Percentiles rank a stretch among this genome's conserved stretches.
Conservation (phyloP, 306 rosid species). For the Prunus campanulata region DNA sequence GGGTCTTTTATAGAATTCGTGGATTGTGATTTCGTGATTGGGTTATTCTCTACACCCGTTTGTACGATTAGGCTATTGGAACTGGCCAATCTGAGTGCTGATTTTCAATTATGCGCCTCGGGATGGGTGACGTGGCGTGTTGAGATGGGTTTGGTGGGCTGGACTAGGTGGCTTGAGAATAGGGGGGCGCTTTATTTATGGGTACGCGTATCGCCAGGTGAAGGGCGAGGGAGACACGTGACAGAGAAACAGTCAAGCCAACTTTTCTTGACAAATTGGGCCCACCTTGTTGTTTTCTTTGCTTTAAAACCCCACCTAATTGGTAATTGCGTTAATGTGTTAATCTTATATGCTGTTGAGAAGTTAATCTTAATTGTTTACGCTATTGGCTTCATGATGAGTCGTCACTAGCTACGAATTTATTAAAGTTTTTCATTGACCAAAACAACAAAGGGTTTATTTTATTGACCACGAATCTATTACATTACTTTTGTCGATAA, state of each 20-base stretch:
- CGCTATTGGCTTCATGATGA: slow-evolving; percentile 5
- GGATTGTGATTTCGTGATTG: neutral
- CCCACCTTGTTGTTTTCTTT: neutral
- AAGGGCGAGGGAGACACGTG: neutral
- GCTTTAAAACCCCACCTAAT: neutral
- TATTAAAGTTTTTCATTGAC: neutral
- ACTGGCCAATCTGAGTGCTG: slow-evolving; percentile 3
- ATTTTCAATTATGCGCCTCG: neutral
- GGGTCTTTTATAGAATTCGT: neutral
- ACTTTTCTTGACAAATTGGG: slow-evolving; percentile 10
- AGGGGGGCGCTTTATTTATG: neutral
- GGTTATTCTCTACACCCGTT: neutral
- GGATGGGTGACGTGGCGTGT: slow-evolving; percentile 14
- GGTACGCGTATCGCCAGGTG: neutral
- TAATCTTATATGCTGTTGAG: neutral
- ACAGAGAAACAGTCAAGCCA: slow-evolving; percentile 21
- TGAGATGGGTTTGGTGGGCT: neutral
- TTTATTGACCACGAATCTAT: too few species aligned
- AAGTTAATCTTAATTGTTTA: neutral
- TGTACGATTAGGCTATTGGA: neutral
- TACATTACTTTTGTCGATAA: too few species aligned
- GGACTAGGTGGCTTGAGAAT: neutral
- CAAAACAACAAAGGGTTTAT: too few species aligned
- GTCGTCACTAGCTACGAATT: neutral
- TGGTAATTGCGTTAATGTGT: neutral